Base-by-base conservation (phyloP, 2,329 filamentous ascomycete genomes). In the Rhinocladiella similis region DNA sequence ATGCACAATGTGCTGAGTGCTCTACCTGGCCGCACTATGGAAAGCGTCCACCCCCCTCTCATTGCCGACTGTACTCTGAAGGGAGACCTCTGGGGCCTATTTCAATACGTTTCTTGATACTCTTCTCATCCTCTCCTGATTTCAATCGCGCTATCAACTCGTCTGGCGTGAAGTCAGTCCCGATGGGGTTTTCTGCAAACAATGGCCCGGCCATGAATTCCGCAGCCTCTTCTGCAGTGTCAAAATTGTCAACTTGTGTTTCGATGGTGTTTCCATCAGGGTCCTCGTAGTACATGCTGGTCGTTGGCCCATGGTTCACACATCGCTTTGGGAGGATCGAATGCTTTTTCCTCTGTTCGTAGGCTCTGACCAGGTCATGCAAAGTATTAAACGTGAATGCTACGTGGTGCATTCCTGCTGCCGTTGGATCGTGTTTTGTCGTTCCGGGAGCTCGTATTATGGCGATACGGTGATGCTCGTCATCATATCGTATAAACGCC, bases 401-500 rank as follows among this genome's bases (percentile, higher is more conserved):
- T 19, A 55, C 50, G 39, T 55, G 53, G 14, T 55, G 41, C 10
- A 53, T 19, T 9, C 50, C 50, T 19, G 50, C 41, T n/a, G 42
- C 41, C 6, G 35, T 22, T 2, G 13, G 29, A 47, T 25, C n/a
- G 14, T 5, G 16, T 38, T 41, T 16, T 18, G 20, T 19, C 36
- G 29, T 35, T n/a, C 36, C 16, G 19, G 50, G 41, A 9, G 22
- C 5, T 22, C 9, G 16, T 20, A 16, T 18, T 19, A 53, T 47
- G 9, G 41, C 50, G 16, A 53, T 25, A 18, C 50, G 50, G 50
- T 53, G 50, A 33, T 53, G 50, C 19, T 53, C 50, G 25, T 53
- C 50, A 29, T 53, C 50, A 41, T 53, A 53, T 20, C 27, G n/a
- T 3, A 53, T 29, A 29, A 53, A 53, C 12, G 41, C 43, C 13